Evolutionary conservation across 2,329 filamentous ascomycete species (phyloP), one percentile per base, ranked within the genome.

Genomic region (Thelonectria rubi): DNA sequence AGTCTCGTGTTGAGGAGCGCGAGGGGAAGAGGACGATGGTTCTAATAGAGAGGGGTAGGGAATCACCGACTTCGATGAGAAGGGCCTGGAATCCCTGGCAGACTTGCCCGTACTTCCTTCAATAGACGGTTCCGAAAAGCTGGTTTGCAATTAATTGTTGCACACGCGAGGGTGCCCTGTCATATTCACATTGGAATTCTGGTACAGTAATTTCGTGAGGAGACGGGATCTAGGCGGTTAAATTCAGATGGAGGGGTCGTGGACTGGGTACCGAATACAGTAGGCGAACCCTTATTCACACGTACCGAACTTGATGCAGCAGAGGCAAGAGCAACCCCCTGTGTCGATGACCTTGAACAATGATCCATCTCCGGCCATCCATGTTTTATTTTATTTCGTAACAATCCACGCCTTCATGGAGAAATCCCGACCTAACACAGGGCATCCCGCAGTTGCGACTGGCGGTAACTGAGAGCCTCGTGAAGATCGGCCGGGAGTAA

Each of bases 401-500:
- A 37, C 34, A 37, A 37, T 10, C 34, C 34, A 37, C 34, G 34
- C 5, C 34, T 37, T 37, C 26, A 30, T 37, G 7, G 12, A 37
- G 34, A 37, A 11, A 3, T 37, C 34, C 34, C 12, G 3, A 37
- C 12, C 32, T 8, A 12, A 34, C 12, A 7, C 32, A 34, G 10
- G 9, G 32, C 32, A 24, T 24, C 21, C 21, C 21, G 21, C 21
- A 24, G 7, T 7, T 7, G 7, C n/a, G 21, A 39, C 34, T 12
- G 18, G 30, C 45, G 46, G 39, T 5, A 47, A 55, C 32, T 30
- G 37, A 24, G 52, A 48, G 32, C 42, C 39, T 50, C 20, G 40
- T 40, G 45, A 50, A 39, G 57, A 59, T 60, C 46, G 46, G 46
- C 50, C 46, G 47, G 32, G 45, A 14, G 51, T n/a, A 60, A 37